Conservation (phyloP, 139 green algal species). For the Medakamo hakoo region DNA sequence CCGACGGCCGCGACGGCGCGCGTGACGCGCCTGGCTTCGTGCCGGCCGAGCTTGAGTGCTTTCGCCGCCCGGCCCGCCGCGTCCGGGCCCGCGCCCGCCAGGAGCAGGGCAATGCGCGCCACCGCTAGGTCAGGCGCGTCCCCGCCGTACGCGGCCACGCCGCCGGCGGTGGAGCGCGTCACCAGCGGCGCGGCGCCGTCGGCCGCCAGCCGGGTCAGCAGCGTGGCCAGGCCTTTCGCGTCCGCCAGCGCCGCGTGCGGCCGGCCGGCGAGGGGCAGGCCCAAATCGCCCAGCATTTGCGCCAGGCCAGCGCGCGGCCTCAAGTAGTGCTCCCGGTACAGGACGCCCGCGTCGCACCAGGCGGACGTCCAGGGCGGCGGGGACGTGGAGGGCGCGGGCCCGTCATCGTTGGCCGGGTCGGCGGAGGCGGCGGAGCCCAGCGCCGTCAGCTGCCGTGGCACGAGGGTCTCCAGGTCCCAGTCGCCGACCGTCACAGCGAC, state of each 20-base stretch:
- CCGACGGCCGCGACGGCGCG: background rate
- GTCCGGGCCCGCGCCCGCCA: background rate
- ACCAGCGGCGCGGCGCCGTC: background rate
- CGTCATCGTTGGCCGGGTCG: too few relatives aligned
- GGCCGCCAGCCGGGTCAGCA: background rate
- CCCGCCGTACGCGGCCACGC: background rate
- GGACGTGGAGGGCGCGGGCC: too few relatives aligned
- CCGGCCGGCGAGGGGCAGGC: background rate
- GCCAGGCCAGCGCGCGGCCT: background rate
- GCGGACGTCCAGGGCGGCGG: background rate
- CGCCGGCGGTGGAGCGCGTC: background rate
- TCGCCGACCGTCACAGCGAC: background rate
- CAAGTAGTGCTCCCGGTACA: background rate
- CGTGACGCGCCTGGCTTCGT: background rate
- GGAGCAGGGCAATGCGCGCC: background rate
- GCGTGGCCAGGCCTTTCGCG: background rate
- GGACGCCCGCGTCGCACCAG: background rate
- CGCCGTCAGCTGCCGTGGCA: background rate
- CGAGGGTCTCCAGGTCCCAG: background rate
- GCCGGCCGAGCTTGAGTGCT: background rate
- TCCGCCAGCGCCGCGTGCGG: background rate
- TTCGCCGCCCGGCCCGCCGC: too few relatives aligned
- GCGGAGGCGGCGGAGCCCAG: background rate
- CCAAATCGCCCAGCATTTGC: background rate
- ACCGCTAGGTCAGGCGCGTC: background rate